Conservation (phyloP, 352 stramenopile genomes). For the Globisporangium polare region DNA sequence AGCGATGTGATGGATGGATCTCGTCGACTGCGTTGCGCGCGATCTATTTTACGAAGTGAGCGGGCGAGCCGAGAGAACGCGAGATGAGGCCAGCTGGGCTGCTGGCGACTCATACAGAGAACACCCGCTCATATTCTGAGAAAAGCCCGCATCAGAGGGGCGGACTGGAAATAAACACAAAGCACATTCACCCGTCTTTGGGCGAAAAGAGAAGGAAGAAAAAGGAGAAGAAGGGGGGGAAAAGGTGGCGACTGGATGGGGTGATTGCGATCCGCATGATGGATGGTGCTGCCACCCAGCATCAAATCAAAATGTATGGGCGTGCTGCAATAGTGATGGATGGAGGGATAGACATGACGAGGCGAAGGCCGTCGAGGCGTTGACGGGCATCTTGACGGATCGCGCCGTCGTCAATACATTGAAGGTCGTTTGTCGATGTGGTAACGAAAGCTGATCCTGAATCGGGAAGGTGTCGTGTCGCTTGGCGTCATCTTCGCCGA, state of each 20-base stretch:
- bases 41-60: constrained; percentile 2
- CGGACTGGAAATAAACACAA: not conserved
- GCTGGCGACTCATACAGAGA: not conserved
- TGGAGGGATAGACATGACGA: too few species aligned
- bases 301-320: too few species aligned
- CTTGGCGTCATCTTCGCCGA: too few species aligned
- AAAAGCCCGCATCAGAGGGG: not conserved
- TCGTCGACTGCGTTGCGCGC: not conserved
- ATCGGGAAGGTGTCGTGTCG: too few species aligned
- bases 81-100: too few species aligned
- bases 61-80: not conserved
- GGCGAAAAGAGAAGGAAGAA: not conserved
- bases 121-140: not conserved
- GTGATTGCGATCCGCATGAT: not conserved
- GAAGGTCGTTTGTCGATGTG: too few species aligned
- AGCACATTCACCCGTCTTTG: not conserved
- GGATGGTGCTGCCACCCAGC: not conserved
- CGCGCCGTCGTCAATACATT: too few species aligned
- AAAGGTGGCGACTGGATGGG: not conserved
- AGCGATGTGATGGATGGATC: not conserved
- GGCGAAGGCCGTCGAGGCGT: too few species aligned
- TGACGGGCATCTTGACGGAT: too few species aligned
- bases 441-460: too few species aligned
- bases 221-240: too few species aligned
- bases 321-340: too few species aligned